Base-by-base conservation (phyloP, 164 flowering plant genomes). In the Vitis rotundifolia region DNA sequence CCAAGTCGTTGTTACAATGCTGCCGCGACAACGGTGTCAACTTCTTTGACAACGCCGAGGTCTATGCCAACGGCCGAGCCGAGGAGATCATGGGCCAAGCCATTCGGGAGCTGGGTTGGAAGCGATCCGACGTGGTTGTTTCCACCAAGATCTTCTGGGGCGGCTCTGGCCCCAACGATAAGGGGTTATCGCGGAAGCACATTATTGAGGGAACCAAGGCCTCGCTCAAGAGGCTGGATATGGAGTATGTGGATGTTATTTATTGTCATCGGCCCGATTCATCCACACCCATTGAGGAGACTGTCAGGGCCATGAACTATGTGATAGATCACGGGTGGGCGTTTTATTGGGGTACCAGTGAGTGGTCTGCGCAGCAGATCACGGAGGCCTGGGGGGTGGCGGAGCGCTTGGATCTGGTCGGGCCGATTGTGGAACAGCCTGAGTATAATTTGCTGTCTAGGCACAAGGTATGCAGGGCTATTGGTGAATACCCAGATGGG, bases 41-140 rank as follows among this genome's bases (percentile, higher is more conserved):
- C 75, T 96, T 96, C 93, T 96, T 96, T 85, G 99, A 96, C 84
- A 96, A 93, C 76, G 99, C 99, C 69, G 98, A 96, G 82, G 98
- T 96, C 61, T 96, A 96, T 77, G 98, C 97, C 77, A 96, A 96
- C 63, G 98, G 99, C 67, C 85, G 98, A 1, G 99, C 98, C n/a
- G 98, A 93, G 80, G 99, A 96, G 80, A 96, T 96, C 86, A 93
- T 96, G 98, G 99, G 99, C 1, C 98, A 96, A 72, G 98, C 98
- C 14, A 86, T 96, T 18, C 84, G 97, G 1, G 98, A 96, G 80
- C 92, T 96, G 9, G 97, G 99, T 0, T 96, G 99, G 98, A 85
- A 85, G 74, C 78, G 99, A 19, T 93, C 98, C 16, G 99, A 96
- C 66, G 69, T 93, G 18, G 98, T 96, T 49, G 73, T 96, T 18